Base-by-base conservation (phyloP, 2,329 filamentous ascomycete genomes). In the Albifimbria verrucaria region DNA sequence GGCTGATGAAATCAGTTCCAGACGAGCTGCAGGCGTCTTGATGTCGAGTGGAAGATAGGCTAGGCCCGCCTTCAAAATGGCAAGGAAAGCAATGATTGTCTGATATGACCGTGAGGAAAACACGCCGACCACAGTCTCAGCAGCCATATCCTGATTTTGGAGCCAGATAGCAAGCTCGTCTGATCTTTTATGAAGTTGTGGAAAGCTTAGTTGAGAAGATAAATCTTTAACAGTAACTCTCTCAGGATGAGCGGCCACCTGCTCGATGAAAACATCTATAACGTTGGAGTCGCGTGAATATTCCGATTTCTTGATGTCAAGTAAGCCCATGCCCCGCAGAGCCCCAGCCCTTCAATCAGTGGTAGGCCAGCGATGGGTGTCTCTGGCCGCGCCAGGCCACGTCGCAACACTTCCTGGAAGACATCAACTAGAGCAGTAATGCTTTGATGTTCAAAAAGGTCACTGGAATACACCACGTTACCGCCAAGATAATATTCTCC, bases 231-330 rank as follows among this genome's bases (percentile, higher is more conserved):
- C 57, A 2, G 63, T 62, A 3, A 56, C 15, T 2, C n/a, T 15
- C 10, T 57, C 17, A 0, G 62, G 59, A n/a, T 18, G 9, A 1
- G 41, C 47, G 7, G 43, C n/a, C 3, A 56, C 63, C 32, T 65
- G 60, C 20, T 57, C 24, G 12, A 50, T 54, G 54, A 66, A 65
- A 2, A 66, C 36, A 20, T 65, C 60, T 3, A 65, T 22, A 24
- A 24, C 43, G 17, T 45, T 20, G 4, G 25, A 25, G 21, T 15
- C 9, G 15, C 4, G 12, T n/a, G 18, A 17, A n/a, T n/a, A 17
- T 4, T 39, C 32, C 32, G 18, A n/a, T 4, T n/a, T n/a, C n/a
- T n/a, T n/a, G n/a, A n/a, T n/a, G n/a, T n/a, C n/a, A n/a, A n/a
- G n/a, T n/a, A n/a, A n/a, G n/a, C n/a, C n/a, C n/a, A n/a, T n/a